phyloP scores from a whole-genome alignment of 352 stramenopile species.

The Globisporangium polare region DNA sequence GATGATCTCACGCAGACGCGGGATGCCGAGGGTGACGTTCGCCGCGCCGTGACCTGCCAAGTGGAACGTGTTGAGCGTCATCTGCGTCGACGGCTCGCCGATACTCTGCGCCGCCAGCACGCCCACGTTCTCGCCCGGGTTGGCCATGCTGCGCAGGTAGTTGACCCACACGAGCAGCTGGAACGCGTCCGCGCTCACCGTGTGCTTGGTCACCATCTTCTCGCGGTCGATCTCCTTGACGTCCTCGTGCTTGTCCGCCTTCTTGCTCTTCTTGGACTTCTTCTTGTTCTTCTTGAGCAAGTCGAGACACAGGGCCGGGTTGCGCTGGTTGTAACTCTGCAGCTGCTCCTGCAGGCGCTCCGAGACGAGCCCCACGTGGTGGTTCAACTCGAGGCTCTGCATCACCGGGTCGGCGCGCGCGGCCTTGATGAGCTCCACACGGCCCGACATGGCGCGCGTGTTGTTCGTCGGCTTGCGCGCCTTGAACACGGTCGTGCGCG shows the following conservation, averaged over 20 bases:
- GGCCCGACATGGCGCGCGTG: constrained; percentile 72
- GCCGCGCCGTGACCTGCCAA: constrained; percentile 97
- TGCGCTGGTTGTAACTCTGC: constrained; percentile 69
- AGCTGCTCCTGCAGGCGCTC: constrained; percentile 85
- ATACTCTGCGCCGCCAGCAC: constrained; percentile 98
- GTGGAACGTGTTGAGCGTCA: constrained; percentile 99
- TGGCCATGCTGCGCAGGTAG: constrained; percentile 94
- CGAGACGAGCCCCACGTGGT: constrained; percentile 85
- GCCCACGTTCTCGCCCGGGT: constrained; percentile 98
- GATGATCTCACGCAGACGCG: constrained; percentile 99
- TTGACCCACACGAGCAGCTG: constrained; percentile 97
- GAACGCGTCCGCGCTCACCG: constrained; percentile 75
- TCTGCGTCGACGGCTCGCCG: constrained; percentile 99
- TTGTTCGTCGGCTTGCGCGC: constrained; percentile 53
- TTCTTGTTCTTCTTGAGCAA: constrained; percentile 48
- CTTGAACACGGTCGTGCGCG: constrained; percentile 78
- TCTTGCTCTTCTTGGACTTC: constrained; percentile 83
- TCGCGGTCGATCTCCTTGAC: constrained; percentile 54
- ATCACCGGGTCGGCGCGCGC: constrained; percentile 80
- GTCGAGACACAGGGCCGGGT: constrained; percentile 69
- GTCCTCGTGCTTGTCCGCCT: constrained; percentile 31
- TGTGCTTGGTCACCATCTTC: constrained; percentile 77
- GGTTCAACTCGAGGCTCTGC: constrained; percentile 78
- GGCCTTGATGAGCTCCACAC: constrained; percentile 78
- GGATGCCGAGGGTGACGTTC: constrained; percentile 99